phyloP scores from a whole-genome alignment of 495 filamentous ascomycete species.

The Neurospora hispaniola region DNA sequence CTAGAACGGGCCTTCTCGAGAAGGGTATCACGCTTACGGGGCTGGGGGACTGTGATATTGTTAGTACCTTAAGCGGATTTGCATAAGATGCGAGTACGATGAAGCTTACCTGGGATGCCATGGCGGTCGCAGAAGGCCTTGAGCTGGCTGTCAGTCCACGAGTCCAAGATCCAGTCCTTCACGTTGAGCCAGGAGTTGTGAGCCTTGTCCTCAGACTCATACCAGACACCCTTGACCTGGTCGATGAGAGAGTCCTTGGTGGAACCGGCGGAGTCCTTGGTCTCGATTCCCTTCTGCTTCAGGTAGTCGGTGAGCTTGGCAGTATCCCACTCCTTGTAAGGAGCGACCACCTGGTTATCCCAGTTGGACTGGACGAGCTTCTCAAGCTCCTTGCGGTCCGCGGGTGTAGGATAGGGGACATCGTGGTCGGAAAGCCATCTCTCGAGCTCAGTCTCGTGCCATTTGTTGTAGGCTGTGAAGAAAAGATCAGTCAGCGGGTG shows the following conservation, averaged over 20 bases:
- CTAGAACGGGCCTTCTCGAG: constrained; percentile 68
- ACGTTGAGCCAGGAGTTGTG: constrained; percentile 58
- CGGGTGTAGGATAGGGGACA: constrained; percentile 71
- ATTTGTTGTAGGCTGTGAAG: constrained; percentile 83
- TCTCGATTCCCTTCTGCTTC: constrained; percentile 54
- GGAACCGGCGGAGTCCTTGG: constrained; percentile 48
- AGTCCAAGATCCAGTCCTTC: constrained; percentile 91
- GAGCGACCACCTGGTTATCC: constrained; percentile 53
- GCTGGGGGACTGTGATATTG: constrained; percentile 48
- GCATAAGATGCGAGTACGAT: background rate
- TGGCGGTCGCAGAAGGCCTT: constrained; percentile 89
- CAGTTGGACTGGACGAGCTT: constrained; percentile 82
- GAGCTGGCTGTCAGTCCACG: constrained; percentile 59
- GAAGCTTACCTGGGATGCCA: constrained; percentile 53
- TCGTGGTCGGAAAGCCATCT: constrained; percentile 93
- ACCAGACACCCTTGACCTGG: constrained; percentile 61
- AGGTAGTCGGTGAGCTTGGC: constrained; percentile 55
- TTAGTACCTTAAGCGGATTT: background rate
- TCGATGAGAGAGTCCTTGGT: constrained; percentile 56
- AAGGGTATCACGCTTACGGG: constrained; percentile 73
- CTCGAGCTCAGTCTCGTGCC: constrained; percentile 96
- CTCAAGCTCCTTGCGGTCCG: constrained; percentile 81
- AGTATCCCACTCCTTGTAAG: constrained; percentile 64
- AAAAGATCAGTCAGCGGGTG: background rate
- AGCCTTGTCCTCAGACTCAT: constrained; percentile 63